Evolutionary conservation across 2,329 filamentous ascomycete species (phyloP).

Genomic region (Arthrobotrys musiformis): DNA sequence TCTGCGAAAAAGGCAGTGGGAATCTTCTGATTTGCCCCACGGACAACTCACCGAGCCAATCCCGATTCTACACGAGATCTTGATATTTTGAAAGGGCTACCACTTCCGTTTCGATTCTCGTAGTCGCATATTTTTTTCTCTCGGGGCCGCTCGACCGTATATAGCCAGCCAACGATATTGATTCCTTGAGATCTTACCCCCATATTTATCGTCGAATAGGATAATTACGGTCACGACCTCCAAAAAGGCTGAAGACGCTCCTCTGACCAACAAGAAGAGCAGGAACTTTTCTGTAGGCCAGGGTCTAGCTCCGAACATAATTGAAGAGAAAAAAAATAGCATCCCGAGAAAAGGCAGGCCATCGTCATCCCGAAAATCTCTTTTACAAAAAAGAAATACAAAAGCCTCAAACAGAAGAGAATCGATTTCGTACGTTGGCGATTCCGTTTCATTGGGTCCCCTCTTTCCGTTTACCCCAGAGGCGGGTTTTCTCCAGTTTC

Average conservation of each 20-base stretch:
- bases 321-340: constrained; percentile 5
- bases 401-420: constrained; percentile 23
- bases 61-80: constrained; percentile 52
- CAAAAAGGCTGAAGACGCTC: constrained; percentile 39
- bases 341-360: constrained; percentile 15
- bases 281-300: constrained; percentile 47
- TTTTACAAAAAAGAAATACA: constrained; percentile 19
- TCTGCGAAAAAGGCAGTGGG: constrained; percentile 6
- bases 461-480: constrained; percentile 8
- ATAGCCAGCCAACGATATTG: constrained; percentile 51
- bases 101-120: constrained; percentile 40
- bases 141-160: constrained; percentile 35
- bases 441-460: constrained; percentile 18
- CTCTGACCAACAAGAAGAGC: constrained; percentile 49
- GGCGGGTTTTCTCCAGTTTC: constrained; percentile 33
- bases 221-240: constrained; percentile 52
- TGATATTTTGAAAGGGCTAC: constrained; percentile 34
- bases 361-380: constrained; percentile 45
- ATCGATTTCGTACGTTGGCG: constrained; percentile 9
- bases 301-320: constrained; percentile 37
- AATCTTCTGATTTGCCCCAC: constrained; percentile 47
- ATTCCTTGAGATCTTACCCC: constrained; percentile 33
- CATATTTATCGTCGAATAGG: constrained; percentile 54
- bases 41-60: constrained; percentile 47
- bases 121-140: constrained; percentile 26